Evolutionary conservation across 1,139 yeast genomes (phyloP), one percentile per base, ranked within the genome.

Genomic region (Suhomyces kunorum): DNA sequence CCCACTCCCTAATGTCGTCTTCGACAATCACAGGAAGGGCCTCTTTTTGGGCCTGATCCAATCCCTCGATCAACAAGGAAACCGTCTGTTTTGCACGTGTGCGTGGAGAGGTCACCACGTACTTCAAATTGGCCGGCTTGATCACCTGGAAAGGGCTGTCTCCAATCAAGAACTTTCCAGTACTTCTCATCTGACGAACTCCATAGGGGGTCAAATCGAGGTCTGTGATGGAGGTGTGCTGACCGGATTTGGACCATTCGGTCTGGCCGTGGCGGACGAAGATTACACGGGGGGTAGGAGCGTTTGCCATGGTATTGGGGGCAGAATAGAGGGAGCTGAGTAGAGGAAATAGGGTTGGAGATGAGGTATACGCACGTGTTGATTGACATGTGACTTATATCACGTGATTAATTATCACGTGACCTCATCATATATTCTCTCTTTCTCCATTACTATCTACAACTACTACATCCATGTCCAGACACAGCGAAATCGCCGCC

Each of bases 191-290:
- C 56, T 88, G 92, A 36, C 68, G 68, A 7, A 78, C 86, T 35
- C 98, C 98, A 52, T 79, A 83, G 5, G 71, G 74, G 0, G 96
- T 88, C 58, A 90, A 74, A 8, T 81, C 80, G 26, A 90, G 61
- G 53, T 90, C 97, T 1, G 98, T 90, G 37, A 72, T 54, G 2
- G 96, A 87, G 6, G 98, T 90, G 64, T 87, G 83, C 61, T 87
- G 96, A 23, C 98, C 98, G 4, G 89, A 76, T 56, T 84, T 81
- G 26, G 97, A 89, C 98, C 98, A 90, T 63, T 81, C 95, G 3
- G 98, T 90, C 66, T 90, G 96, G 26, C 95, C 88, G 54, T 83
- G 90, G 54, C 96, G 90, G 38, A 87, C 80, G 52, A 87, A 80
- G 25, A 87, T 78, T 29, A 87, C 81, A 64, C 95, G 74, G 14